phyloP scores from a whole-genome alignment of 768 basidiomycete species.

The Tricholoma terreum region DNA sequence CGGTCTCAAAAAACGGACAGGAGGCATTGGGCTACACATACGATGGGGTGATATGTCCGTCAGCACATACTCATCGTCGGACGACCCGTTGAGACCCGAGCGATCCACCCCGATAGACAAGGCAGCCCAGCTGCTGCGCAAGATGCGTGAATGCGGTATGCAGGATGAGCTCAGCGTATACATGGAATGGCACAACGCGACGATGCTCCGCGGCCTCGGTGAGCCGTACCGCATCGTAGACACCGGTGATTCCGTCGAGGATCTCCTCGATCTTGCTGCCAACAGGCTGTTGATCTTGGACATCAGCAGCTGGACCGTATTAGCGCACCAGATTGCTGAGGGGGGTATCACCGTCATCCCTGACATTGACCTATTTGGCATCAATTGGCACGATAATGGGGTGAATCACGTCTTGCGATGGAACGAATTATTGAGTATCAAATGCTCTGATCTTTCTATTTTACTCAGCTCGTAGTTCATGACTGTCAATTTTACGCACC shows the following conservation, averaged over 20 bases:
- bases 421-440: background rate
- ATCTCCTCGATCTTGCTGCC: conserved; percentile 3
- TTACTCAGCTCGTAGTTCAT: background rate
- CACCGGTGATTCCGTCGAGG: background rate
- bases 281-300: conserved; percentile 2
- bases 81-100: background rate
- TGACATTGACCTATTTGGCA: background rate
- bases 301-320: conserved; percentile 3
- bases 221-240: conserved; percentile 2
- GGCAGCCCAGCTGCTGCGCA: conserved; percentile 1
- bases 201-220: conserved; percentile 1
- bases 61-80: background rate
- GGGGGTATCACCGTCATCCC: conserved; percentile 1
- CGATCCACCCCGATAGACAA: conserved; percentile 1
- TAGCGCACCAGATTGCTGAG: conserved; percentile 2
- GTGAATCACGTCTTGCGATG: conserved; percentile 3
- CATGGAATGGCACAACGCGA: conserved; percentile 4
- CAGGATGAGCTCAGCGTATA: conserved; percentile 4
- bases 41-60: conserved; percentile 1
- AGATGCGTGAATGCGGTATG: background rate
- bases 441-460: background rate
- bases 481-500: too few species aligned
- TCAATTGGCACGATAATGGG: conserved; percentile 4
- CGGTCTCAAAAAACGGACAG: background rate
- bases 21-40: conserved; percentile 1